A percentile compares a stretch with the other conserved stretches of the same genome.
Conservation (phyloP, 495 filamentous ascomycete species). For the Arthonia radiata region DNA sequence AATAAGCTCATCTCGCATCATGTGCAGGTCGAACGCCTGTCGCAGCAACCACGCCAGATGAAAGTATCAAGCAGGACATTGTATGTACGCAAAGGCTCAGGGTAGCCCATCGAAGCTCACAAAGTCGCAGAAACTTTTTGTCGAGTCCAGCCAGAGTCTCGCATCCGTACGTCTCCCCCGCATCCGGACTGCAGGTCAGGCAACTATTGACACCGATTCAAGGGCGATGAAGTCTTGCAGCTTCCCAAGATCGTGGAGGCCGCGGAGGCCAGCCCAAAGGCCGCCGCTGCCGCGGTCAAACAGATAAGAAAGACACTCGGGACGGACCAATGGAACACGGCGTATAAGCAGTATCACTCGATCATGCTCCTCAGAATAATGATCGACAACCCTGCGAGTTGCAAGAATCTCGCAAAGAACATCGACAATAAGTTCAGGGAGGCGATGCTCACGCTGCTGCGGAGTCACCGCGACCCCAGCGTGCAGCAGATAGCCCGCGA, state of each 20-base stretch:
- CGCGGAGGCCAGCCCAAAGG: slow-evolving; percentile 71
- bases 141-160: too few relatives aligned
- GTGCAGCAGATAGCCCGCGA: slow-evolving; percentile 71
- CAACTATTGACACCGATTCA: too few relatives aligned
- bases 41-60: too few relatives aligned
- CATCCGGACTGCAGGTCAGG: too few relatives aligned
- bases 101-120: too few relatives aligned
- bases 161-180: too few relatives aligned
- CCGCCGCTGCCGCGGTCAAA: slow-evolving; percentile 51
- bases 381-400: slow-evolving; percentile 75
- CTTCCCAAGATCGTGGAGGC: slow-evolving; percentile 89
- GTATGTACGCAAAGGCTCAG: too few relatives aligned
- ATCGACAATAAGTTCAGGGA: slow-evolving; percentile 58
- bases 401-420: slow-evolving; percentile 65
- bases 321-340: slow-evolving; percentile 32
- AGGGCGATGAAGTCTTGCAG: slow-evolving; percentile 74
- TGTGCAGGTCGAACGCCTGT: too few relatives aligned
- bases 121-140: too few relatives aligned
- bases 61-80: too few relatives aligned
- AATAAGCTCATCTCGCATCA: too few relatives aligned
- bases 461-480: slow-evolving; percentile 41
- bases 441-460: slow-evolving; percentile 50
- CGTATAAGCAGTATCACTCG: slow-evolving; percentile 73
- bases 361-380: slow-evolving; percentile 92
- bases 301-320: slow-evolving; percentile 62